phyloP scores from a whole-genome alignment of 2,329 filamentous ascomycete species.

The Knufia fluminis region DNA sequence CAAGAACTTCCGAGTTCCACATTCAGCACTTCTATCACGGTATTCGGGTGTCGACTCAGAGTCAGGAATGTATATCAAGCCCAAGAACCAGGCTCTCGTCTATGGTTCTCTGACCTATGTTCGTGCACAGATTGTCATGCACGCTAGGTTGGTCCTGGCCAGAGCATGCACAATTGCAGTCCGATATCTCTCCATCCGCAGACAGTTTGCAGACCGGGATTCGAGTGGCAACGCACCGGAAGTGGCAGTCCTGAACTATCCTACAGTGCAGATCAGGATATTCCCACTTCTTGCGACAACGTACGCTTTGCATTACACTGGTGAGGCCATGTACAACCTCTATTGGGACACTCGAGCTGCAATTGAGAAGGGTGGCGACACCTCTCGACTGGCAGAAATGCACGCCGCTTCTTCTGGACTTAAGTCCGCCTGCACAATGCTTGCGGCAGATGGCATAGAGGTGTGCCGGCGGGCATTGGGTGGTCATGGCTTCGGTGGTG shows the following conservation, averaged over 20 bases:
- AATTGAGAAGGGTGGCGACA: slow-evolving; percentile 41
- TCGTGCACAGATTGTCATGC: slow-evolving; percentile 32
- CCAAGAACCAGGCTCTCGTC: slow-evolving; percentile 41
- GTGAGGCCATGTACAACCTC: slow-evolving; percentile 40
- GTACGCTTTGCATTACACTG: slow-evolving; percentile 40
- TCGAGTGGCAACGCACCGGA: slow-evolving; percentile 30
- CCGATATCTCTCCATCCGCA: slow-evolving; percentile 40
- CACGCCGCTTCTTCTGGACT: slow-evolving; percentile 47
- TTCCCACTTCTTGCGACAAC: slow-evolving; percentile 45
- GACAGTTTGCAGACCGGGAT: slow-evolving; percentile 44
- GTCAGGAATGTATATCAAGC: slow-evolving; percentile 37
- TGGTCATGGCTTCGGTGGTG: slow-evolving; percentile 46
- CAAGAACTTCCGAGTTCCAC: slow-evolving; percentile 38
- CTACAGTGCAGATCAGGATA: slow-evolving; percentile 46
- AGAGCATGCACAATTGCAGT: slow-evolving; percentile 46
- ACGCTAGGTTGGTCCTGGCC: slow-evolving; percentile 44
- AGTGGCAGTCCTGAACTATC: slow-evolving; percentile 44
- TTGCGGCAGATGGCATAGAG: slow-evolving; percentile 47
- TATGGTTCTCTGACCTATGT: slow-evolving; percentile 44
- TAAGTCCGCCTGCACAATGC: slow-evolving; percentile 45
- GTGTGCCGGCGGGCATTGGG: slow-evolving; percentile 46
- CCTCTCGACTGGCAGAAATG: slow-evolving; percentile 41
- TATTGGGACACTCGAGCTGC: slow-evolving; percentile 38
- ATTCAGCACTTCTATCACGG: slow-evolving; percentile 41
- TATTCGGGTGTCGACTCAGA: slow-evolving; percentile 41